phyloP scores from a whole-genome alignment of 192 early-diverging fungal species.

The Entomortierella parvispora region DNA sequence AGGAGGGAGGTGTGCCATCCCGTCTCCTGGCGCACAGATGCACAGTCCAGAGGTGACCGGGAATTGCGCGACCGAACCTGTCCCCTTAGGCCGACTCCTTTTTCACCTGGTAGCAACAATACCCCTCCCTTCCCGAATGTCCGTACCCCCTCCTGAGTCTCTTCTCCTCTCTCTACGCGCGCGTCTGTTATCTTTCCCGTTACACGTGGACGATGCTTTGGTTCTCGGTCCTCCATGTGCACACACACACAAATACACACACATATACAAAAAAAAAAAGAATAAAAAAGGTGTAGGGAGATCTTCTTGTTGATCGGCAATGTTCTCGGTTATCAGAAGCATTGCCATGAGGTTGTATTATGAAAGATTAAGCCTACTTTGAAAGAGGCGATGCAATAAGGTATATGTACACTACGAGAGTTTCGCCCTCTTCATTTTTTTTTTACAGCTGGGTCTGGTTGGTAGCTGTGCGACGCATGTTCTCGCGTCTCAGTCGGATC shows the following conservation, averaged over 20 bases:
- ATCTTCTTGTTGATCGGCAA: no score
- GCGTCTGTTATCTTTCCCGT: no score
- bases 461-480: slow-evolving; percentile 34
- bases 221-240: no score
- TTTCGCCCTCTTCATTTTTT: not conserved
- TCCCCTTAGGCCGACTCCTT: not conserved
- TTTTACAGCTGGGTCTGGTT: slow-evolving; percentile 8
- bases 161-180: no score
- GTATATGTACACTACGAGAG: not conserved
- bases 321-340: not conserved
- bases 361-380: no score
- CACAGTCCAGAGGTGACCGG: not conserved
- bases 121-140: not conserved
- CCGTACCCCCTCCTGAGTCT: not conserved
- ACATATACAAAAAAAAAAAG: no score
- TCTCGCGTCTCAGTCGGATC: slow-evolving; percentile 40
- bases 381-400: no score
- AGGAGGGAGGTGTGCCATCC: not conserved
- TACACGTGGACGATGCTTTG: no score
- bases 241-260: no score
- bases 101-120: not conserved
- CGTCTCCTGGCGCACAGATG: not conserved
- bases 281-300: not conserved
- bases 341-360: not conserved
- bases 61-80: no score